phyloP scores from a whole-genome alignment of 2,329 filamentous ascomycete species.

The Phaeosphaeria sp. region DNA sequence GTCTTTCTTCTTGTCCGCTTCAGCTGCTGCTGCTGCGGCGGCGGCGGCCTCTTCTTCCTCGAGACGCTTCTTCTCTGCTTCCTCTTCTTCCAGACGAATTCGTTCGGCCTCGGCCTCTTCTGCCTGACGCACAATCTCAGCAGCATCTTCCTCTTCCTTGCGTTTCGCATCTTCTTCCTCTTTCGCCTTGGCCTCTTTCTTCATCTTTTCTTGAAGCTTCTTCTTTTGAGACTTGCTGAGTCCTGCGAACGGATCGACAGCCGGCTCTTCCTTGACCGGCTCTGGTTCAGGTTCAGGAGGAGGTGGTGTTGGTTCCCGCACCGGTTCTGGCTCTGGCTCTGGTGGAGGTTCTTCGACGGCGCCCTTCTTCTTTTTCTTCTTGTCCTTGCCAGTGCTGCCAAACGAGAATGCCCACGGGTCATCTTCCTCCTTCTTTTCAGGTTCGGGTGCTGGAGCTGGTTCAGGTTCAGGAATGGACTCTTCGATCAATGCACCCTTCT shows the following conservation, averaged over 20 bases:
- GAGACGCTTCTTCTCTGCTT: conserved; percentile 27
- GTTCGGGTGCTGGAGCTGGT: conserved; percentile 24
- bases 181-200: conserved; percentile 36
- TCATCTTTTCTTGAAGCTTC: conserved; percentile 47
- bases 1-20: conserved; percentile 40
- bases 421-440: conserved; percentile 36
- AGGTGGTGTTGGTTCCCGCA: conserved; percentile 39
- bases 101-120: conserved; percentile 38
- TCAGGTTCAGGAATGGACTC: conserved; percentile 29
- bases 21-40: conserved; percentile 23
- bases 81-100: conserved; percentile 29
- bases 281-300: conserved; percentile 39
- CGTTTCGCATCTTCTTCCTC: conserved; percentile 28
- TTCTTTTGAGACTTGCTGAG: conserved; percentile 40
- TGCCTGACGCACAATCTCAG: conserved; percentile 24
- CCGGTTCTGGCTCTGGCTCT: conserved; percentile 35
- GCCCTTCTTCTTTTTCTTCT: conserved; percentile 47
- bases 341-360: conserved; percentile 33
- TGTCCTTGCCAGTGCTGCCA: conserved; percentile 36
- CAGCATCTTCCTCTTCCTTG: conserved; percentile 28
- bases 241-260: conserved; percentile 38
- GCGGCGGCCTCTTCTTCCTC: conserved; percentile 34
- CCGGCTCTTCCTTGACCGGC: conserved; percentile 50
- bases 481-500: conserved; percentile 42
- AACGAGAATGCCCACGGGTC: conserved; percentile 36